A percentile compares a stretch with the other conserved stretches of the same genome.
phyloP scores from a whole-genome alignment of 805 yeast species.

The Saccharomycopsis vini region DNA sequence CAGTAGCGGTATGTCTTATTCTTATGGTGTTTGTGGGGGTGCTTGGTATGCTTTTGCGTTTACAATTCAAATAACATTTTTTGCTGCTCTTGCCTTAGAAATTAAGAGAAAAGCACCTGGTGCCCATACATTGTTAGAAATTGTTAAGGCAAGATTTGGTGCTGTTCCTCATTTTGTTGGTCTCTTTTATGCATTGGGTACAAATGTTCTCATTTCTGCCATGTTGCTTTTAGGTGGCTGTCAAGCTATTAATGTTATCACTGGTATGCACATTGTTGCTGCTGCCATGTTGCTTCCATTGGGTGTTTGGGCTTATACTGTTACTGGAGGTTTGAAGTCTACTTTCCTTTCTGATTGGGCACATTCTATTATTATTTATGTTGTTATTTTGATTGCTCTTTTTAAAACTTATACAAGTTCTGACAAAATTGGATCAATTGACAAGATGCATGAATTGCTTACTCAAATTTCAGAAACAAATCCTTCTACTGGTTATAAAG shows the following conservation, averaged over 20 bases:
- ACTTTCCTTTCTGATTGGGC: slow-evolving; percentile 44
- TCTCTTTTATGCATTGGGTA: slow-evolving; percentile 31
- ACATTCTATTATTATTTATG: slow-evolving; percentile 37
- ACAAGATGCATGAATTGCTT: slow-evolving; percentile 34
- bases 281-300: slow-evolving; percentile 37
- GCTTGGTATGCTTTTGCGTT: slow-evolving; percentile 26
- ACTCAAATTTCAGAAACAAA: slow-evolving; percentile 26
- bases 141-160: slow-evolving; percentile 33
- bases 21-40: slow-evolving; percentile 26
- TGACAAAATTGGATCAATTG: slow-evolving; percentile 34
- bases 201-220: slow-evolving; percentile 32
- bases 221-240: slow-evolving; percentile 39
- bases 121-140: slow-evolving; percentile 34
- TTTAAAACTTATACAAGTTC: slow-evolving; percentile 29
- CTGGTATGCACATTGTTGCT: slow-evolving; percentile 39
- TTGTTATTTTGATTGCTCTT: slow-evolving; percentile 29
- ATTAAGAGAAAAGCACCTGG: slow-evolving; percentile 29
- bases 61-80: slow-evolving; percentile 26
- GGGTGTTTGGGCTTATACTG: slow-evolving; percentile 40
- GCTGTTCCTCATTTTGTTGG: slow-evolving; percentile 30
- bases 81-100: slow-evolving; percentile 28
- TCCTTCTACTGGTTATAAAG: slow-evolving; percentile 28
- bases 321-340: slow-evolving; percentile 44
- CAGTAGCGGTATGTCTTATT: slow-evolving; percentile 26
- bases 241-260: slow-evolving; percentile 31